phyloP scores from a whole-genome alignment of 169 alveolate genomes.

The Neospora caninum region DNA sequence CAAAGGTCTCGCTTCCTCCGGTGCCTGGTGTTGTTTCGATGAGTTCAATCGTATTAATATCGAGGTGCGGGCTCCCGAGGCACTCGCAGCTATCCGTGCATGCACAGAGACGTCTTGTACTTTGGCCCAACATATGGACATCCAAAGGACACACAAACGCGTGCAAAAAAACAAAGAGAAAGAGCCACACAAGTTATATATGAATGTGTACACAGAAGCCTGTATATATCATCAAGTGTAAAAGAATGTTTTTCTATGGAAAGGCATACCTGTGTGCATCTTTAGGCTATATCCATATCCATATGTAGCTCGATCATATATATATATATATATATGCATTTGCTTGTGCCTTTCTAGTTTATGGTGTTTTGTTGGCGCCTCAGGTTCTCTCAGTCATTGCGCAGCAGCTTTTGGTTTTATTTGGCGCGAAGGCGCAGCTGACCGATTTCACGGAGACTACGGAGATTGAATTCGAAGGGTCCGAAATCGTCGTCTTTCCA shows the following conservation, averaged over 20 bases:
- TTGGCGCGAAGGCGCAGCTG: slow-evolving; percentile 69
- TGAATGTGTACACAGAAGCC: no score
- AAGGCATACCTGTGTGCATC: no score
- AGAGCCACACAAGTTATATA: no score
- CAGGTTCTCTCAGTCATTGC: slow-evolving; percentile 95
- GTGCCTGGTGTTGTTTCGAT: slow-evolving; percentile 98
- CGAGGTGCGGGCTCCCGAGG: slow-evolving; percentile 75
- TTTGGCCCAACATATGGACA: no score
- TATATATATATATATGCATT: no score
- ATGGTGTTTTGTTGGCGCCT: neutral
- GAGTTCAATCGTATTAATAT: slow-evolving; percentile 96
- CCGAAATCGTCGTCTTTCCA: slow-evolving; percentile 90
- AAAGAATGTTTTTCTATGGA: no score
- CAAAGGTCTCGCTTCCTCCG: slow-evolving; percentile 93
- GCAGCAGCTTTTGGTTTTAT: slow-evolving; percentile 78
- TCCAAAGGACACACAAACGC: no score
- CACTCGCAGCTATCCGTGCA: slow-evolving; percentile 88
- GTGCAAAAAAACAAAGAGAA: no score
- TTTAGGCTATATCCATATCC: no score
- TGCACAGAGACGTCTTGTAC: slow-evolving; percentile 91
- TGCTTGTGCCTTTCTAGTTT: no score
- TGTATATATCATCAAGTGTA: no score
- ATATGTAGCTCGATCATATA: no score
- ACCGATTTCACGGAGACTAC: slow-evolving; percentile 22
- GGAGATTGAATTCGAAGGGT: slow-evolving; percentile 91